Conservation (phyloP, 2,329 filamentous ascomycete species). For the Hypomyces rosellus region DNA sequence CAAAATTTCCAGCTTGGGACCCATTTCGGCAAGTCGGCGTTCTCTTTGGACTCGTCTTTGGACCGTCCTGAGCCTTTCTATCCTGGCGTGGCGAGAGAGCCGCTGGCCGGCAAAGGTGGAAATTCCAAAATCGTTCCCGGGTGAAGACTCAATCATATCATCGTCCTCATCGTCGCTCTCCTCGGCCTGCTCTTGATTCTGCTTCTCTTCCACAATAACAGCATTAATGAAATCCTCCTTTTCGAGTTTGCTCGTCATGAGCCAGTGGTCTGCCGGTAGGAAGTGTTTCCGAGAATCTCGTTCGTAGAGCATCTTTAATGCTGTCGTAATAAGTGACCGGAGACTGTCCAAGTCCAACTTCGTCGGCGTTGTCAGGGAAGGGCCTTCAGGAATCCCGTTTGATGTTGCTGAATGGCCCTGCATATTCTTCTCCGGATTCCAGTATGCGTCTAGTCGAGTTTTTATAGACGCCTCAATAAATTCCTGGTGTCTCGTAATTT, state of each 20-base stretch:
- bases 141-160: constrained; percentile 27
- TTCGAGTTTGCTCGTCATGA: constrained; percentile 84
- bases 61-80: constrained; percentile 57
- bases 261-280: constrained; percentile 77
- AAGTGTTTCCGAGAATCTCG: constrained; percentile 85
- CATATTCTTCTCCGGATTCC: constrained; percentile 14
- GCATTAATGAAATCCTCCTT: constrained; percentile 82
- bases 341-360: constrained; percentile 67
- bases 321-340: constrained; percentile 69
- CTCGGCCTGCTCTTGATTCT: constrained; percentile 47
- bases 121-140: constrained; percentile 20
- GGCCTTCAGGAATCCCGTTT: not conserved
- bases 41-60: constrained; percentile 62
- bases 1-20: constrained; percentile 81
- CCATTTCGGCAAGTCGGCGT: constrained; percentile 69
- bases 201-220: constrained; percentile 83
- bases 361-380: constrained; percentile 13
- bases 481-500: constrained; percentile 37
- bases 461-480: constrained; percentile 17
- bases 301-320: constrained; percentile 85
- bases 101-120: constrained; percentile 47
- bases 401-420: not conserved
- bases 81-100: constrained; percentile 55
- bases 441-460: constrained; percentile 25
- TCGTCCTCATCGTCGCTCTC: constrained; percentile 21